These are phyloP conservation scores for Rhodotorula sp. DNA, from an alignment of 1,284 basidiomycete species.

Conservation along the genomic window DNA sequence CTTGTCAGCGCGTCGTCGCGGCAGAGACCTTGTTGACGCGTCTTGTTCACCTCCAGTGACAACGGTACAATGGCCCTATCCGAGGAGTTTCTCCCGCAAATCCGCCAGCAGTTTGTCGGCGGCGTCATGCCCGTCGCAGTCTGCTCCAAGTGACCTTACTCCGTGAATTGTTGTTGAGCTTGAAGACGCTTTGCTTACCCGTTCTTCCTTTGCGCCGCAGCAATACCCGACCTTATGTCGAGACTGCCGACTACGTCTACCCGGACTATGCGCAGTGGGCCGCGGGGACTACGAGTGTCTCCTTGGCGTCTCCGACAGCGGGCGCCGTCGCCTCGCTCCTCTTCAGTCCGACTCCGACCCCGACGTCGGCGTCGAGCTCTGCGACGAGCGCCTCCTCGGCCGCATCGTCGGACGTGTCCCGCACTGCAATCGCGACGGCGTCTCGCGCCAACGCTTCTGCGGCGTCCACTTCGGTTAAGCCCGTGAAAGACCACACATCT, in stretches of 20 bases:
- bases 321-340: background rate
- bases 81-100: constrained; percentile 26
- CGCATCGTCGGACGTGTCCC: background rate
- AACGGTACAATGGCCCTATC: constrained; percentile 44
- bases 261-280: constrained; percentile 31
- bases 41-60: background rate
- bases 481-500: too few species aligned
- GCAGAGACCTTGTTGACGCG: background rate
- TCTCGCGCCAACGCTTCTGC: too few species aligned
- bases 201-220: constrained; percentile 32
- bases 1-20: too few species aligned
- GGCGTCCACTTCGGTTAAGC: too few species aligned
- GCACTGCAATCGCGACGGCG: background rate
- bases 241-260: constrained; percentile 42
- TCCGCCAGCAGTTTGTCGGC: constrained; percentile 22
- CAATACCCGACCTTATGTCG: constrained; percentile 52
- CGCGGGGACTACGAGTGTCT: constrained; percentile 26
- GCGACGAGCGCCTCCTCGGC: background rate
- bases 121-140: constrained; percentile 39
- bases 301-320: constrained; percentile 29
- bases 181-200: constrained; percentile 44
- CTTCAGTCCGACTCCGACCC: background rate
- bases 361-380: too few species aligned
- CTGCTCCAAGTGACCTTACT: constrained; percentile 44
- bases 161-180: too few species aligned